A percentile compares a stretch with the other conserved stretches of the same genome.
phyloP scores from a whole-genome alignment of 345 rosid genomes.

The Dimocarpus longan region DNA sequence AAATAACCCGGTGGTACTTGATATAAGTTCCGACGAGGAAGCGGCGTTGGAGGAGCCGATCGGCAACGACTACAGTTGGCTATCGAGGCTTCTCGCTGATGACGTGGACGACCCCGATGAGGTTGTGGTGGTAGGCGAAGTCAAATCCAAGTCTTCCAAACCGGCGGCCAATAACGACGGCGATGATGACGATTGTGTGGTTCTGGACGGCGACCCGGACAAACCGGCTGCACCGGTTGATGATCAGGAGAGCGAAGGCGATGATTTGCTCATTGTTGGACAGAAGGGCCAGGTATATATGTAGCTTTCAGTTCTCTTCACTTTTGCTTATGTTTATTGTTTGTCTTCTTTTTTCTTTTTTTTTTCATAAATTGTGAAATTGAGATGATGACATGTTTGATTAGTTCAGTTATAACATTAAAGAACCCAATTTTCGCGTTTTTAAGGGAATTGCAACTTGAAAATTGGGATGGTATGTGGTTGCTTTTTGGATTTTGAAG shows the following conservation, averaged over 20 bases:
- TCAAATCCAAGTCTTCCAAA: slow-evolving; percentile 33
- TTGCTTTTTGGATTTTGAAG: not conserved
- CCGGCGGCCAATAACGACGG: slow-evolving; percentile 16
- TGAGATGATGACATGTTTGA: not conserved
- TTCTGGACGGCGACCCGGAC: slow-evolving; percentile 67
- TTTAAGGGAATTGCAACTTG: not conserved
- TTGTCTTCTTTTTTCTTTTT: not conserved
- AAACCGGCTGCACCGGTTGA: slow-evolving; percentile 27
- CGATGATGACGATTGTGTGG: slow-evolving; percentile 63
- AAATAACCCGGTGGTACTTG: slow-evolving; percentile 32
- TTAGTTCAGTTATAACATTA: not conserved
- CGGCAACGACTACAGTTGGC: slow-evolving; percentile 43
- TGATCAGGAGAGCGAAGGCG: slow-evolving; percentile 29
- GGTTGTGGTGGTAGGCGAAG: slow-evolving; percentile 55
- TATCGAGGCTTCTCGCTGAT: slow-evolving; percentile 31
- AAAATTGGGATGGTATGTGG: not conserved
- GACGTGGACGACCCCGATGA: slow-evolving; percentile 41
- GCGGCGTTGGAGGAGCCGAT: slow-evolving; percentile 25
- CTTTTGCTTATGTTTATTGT: not conserved
- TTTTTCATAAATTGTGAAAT: not conserved
- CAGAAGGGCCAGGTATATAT: slow-evolving; percentile 49
- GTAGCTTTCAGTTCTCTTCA: not conserved
- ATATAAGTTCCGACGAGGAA: slow-evolving; percentile 69
- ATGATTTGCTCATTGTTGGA: slow-evolving; percentile 53
- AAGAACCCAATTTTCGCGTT: not conserved